Evolutionary conservation across 495 filamentous ascomycete genomes (phyloP).

Genomic region (Tuber brumale): DNA sequence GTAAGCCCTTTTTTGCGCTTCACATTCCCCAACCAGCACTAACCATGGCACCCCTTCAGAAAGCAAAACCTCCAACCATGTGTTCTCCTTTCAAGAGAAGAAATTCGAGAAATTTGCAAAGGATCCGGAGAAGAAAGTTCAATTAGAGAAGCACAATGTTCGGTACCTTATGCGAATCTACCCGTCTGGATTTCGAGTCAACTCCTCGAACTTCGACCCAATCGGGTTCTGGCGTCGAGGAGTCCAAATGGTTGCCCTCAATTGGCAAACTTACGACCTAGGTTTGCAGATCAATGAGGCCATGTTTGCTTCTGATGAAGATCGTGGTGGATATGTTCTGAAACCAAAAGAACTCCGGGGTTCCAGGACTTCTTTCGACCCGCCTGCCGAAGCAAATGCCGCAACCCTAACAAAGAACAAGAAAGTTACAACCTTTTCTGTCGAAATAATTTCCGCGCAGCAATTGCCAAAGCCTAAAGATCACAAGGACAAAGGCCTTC

Average conservation of each 20-base stretch:
- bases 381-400: constrained; percentile 46
- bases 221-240: constrained; percentile 87
- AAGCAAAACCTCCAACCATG: constrained; percentile 79
- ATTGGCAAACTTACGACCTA: constrained; percentile 96
- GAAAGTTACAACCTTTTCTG: constrained; percentile 71
- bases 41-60: constrained; percentile 59
- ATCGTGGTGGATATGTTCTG: constrained; percentile 83
- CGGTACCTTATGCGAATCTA: constrained; percentile 90
- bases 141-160: constrained; percentile 82
- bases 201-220: constrained; percentile 88
- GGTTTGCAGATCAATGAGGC: constrained; percentile 93
- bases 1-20: constrained; percentile 20
- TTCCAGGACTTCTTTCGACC: constrained; percentile 37
- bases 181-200: constrained; percentile 68
- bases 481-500: constrained; percentile 65
- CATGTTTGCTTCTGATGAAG: constrained; percentile 91
- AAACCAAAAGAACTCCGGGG: constrained; percentile 77
- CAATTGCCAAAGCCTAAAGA: constrained; percentile 77
- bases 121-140: constrained; percentile 60
- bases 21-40: background rate
- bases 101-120: constrained; percentile 73
- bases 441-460: constrained; percentile 88
- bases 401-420: constrained; percentile 56
- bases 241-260: constrained; percentile 92
- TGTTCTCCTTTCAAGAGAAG: constrained; percentile 85